These are phyloP conservation scores for Leucoagaricus sp. DNA, from an alignment of 1,284 basidiomycete genomes.

Conservation along the genomic window DNA sequence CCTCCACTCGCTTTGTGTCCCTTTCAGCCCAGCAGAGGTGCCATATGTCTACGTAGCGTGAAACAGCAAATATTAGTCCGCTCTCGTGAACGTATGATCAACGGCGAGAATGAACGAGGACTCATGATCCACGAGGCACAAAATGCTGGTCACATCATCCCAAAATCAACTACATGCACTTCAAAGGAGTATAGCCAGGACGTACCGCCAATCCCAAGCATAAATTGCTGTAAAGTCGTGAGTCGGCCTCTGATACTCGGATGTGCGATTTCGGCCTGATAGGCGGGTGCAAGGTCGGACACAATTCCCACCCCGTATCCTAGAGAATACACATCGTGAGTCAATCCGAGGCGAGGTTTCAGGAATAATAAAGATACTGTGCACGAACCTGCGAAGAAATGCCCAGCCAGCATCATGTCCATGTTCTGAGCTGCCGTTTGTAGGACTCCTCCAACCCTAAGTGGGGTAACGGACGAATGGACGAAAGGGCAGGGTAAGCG, in stretches of 20 bases:
- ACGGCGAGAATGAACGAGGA: too few species aligned
- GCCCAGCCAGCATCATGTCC: slow-evolving; percentile 62
- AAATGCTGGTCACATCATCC: slow-evolving; percentile 32
- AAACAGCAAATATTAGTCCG: too few species aligned
- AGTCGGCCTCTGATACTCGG: slow-evolving; percentile 62
- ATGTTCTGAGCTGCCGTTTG: slow-evolving; percentile 54
- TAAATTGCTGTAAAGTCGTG: slow-evolving; percentile 61
- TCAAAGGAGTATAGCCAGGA: not conserved
- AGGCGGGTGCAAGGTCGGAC: slow-evolving; percentile 59
- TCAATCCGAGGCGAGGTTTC: too few species aligned
- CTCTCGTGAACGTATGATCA: too few species aligned
- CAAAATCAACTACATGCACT: not conserved
- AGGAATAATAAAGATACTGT: slow-evolving; percentile 3
- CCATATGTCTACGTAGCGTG: slow-evolving; percentile 40
- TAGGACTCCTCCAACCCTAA: slow-evolving; percentile 53
- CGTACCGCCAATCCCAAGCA: slow-evolving; percentile 44
- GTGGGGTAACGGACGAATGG: too few species aligned
- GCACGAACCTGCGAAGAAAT: slow-evolving; percentile 54
- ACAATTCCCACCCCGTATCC: slow-evolving; percentile 50
- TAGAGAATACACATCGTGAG: too few species aligned
- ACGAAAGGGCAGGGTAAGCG: too few species aligned
- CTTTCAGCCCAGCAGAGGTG: slow-evolving; percentile 36
- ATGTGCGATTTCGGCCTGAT: slow-evolving; percentile 62
- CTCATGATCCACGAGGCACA: slow-evolving; percentile 45
- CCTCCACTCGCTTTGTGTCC: slow-evolving; percentile 49